A percentile compares a stretch with the other conserved stretches of the same genome.
Conservation (phyloP, 1,284 basidiomycete species). For the Bondarzewia mesenterica region DNA sequence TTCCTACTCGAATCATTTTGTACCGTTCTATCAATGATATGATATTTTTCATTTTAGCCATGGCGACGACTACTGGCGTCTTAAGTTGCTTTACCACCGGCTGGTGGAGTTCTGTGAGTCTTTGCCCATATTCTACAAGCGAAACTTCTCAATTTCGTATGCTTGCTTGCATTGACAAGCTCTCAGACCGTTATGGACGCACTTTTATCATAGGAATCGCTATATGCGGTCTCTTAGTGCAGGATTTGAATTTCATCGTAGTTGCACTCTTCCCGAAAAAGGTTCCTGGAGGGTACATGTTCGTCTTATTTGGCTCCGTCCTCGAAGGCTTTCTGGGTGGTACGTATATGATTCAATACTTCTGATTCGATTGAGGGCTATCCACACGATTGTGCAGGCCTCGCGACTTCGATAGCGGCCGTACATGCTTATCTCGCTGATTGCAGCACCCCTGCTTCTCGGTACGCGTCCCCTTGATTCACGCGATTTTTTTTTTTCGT, state of each 20-base stretch:
- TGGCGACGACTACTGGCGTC: slow-evolving; percentile 63
- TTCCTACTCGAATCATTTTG: neutral
- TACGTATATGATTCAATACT: slow-evolving; percentile 21
- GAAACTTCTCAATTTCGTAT: too few species aligned
- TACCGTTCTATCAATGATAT: too few species aligned
- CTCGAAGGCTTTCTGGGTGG: slow-evolving; percentile 78
- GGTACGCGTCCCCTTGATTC: slow-evolving; percentile 23
- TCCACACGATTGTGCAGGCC: slow-evolving; percentile 27
- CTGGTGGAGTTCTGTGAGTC: slow-evolving; percentile 73
- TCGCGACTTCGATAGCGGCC: slow-evolving; percentile 39
- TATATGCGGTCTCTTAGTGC: slow-evolving; percentile 55
- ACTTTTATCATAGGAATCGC: slow-evolving; percentile 57
- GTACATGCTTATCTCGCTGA: slow-evolving; percentile 62
- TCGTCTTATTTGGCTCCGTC: slow-evolving; percentile 68
- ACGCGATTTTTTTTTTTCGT: neutral
- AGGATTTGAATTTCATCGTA: slow-evolving; percentile 61
- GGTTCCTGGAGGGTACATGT: slow-evolving; percentile 77
- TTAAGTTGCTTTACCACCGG: slow-evolving; percentile 69
- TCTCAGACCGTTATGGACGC: slow-evolving; percentile 77
- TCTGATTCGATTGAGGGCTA: neutral
- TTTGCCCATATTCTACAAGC: neutral
- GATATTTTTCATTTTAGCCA: slow-evolving; percentile 28
- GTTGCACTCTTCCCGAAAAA: slow-evolving; percentile 50
- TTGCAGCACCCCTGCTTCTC: slow-evolving; percentile 36
- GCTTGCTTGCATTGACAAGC: slow-evolving; percentile 33